Conservation (phyloP, 257 asterid species). For the Misopates orontium region DNA sequence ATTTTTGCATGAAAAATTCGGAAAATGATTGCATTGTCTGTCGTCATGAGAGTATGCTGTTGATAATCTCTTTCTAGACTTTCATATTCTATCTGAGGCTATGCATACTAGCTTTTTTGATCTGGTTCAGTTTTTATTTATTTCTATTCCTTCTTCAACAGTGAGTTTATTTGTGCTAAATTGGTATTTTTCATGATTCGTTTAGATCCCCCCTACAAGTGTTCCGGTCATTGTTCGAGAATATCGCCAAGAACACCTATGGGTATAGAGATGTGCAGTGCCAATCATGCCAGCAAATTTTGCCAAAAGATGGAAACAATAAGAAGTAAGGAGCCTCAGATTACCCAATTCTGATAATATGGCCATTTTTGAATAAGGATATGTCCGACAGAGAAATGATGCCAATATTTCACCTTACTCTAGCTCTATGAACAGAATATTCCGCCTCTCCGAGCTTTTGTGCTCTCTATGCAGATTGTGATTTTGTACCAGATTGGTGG, state of each 20-base stretch:
- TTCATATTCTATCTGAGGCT: not conserved
- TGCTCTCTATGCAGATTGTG: constrained; percentile 15
- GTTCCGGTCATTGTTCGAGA: constrained; percentile 93
- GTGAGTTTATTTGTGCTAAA: not conserved
- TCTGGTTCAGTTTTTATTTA: not conserved
- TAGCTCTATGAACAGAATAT: constrained; percentile 55
- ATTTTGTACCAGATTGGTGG: too few relatives aligned
- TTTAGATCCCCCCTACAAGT: constrained; percentile 92
- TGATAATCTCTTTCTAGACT: not conserved
- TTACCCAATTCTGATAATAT: not conserved
- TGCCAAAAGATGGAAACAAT: constrained; percentile 20
- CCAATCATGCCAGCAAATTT: constrained; percentile 17
- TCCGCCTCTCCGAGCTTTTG: constrained; percentile 67
- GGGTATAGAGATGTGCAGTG: constrained; percentile 44
- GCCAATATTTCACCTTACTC: constrained; percentile 41
- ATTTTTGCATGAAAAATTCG: not conserved
- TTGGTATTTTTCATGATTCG: constrained; percentile 20
- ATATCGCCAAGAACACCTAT: constrained; percentile 67
- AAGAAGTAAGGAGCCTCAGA: not conserved
- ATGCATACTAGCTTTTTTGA: not conserved
- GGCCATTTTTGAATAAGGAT: constrained; percentile 17
- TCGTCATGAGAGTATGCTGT: not conserved
- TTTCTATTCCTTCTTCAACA: not conserved
- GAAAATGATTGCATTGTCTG: not conserved
- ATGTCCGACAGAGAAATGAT: constrained; percentile 21